A percentile compares a stretch with the other conserved stretches of the same genome.
Conservation (phyloP, 1,284 basidiomycete species). For the Rhodotorula glutinis region DNA sequence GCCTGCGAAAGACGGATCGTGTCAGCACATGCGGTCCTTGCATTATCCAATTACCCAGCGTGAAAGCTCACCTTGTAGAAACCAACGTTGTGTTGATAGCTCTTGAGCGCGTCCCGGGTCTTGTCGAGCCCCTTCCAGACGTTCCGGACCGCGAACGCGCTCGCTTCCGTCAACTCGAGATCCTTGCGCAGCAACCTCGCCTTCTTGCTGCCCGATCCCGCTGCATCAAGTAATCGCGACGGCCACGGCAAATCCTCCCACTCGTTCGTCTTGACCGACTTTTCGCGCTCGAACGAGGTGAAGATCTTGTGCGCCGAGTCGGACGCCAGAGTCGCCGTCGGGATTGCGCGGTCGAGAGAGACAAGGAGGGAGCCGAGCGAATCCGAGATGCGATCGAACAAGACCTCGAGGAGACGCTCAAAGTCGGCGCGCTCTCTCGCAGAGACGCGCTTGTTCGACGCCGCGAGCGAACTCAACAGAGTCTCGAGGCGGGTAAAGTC, state of each 20-base stretch:
- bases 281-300: constrained; percentile 20
- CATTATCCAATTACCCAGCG: too few species aligned
- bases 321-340: constrained; percentile 32
- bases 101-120: constrained; percentile 33
- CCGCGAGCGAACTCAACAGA: constrained; percentile 28
- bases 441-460: constrained; percentile 11
- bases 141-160: constrained; percentile 28
- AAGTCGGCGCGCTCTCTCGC: constrained; percentile 6
- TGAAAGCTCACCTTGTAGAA: constrained; percentile 26
- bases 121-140: constrained; percentile 35
- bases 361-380: constrained; percentile 34
- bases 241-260: constrained; percentile 23
- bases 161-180: constrained; percentile 37
- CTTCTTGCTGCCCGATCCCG: constrained; percentile 9
- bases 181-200: constrained; percentile 39
- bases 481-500: constrained; percentile 43
- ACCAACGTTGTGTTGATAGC: constrained; percentile 33
- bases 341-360: constrained; percentile 41
- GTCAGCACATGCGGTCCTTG: not conserved
- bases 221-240: not conserved
- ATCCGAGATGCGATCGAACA: constrained; percentile 35
- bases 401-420: constrained; percentile 35
- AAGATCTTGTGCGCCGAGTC: constrained; percentile 35
- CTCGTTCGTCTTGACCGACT: constrained; percentile 15
- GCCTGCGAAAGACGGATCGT: constrained; percentile 18